phyloP scores from a whole-genome alignment of 176 grass and related monocot genomes.

The Musa itinerans region DNA sequence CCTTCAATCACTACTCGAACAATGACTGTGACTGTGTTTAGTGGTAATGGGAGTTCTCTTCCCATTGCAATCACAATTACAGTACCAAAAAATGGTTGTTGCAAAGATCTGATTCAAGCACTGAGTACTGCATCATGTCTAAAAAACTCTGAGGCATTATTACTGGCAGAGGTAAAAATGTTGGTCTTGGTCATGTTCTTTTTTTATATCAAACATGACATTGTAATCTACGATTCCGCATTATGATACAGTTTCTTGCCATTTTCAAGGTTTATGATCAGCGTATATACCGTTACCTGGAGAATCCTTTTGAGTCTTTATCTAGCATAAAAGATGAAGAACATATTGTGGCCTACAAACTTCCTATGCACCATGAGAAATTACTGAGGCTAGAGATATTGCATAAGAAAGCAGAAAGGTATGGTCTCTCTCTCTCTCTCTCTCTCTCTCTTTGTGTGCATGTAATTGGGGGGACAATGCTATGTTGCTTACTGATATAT shows the following conservation, averaged over 20 bases:
- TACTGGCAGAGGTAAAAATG: conserved; percentile 75
- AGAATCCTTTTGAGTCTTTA: conserved; percentile 42
- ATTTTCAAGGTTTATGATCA: conserved; percentile 60
- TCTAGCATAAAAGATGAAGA: conserved; percentile 75
- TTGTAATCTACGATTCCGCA: not conserved
- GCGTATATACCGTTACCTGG: conserved; percentile 59
- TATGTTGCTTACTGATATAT: not conserved
- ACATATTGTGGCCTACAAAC: conserved; percentile 75
- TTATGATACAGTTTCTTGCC: conserved; percentile 12
- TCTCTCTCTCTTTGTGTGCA: not conserved
- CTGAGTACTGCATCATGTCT: conserved; percentile 54
- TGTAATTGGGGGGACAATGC: no score
- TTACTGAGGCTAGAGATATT: conserved; percentile 66
- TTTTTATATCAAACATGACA: no score
- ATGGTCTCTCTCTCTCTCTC: not conserved
- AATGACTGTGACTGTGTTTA: conserved; percentile 86
- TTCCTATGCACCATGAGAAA: conserved; percentile 59
- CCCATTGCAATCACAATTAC: conserved; percentile 79
- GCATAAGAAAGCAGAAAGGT: conserved; percentile 63
- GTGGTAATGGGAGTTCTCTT: conserved; percentile 57
- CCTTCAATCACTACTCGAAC: conserved; percentile 70
- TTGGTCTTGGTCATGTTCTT: not conserved
- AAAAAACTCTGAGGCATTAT: conserved; percentile 54
- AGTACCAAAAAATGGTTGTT: conserved; percentile 67
- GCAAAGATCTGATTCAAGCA: conserved; percentile 56